Evolutionary conservation across 225 moss, liverwort and hornwort species (phyloP).

Genomic region (Pleurozium schreberi): DNA sequence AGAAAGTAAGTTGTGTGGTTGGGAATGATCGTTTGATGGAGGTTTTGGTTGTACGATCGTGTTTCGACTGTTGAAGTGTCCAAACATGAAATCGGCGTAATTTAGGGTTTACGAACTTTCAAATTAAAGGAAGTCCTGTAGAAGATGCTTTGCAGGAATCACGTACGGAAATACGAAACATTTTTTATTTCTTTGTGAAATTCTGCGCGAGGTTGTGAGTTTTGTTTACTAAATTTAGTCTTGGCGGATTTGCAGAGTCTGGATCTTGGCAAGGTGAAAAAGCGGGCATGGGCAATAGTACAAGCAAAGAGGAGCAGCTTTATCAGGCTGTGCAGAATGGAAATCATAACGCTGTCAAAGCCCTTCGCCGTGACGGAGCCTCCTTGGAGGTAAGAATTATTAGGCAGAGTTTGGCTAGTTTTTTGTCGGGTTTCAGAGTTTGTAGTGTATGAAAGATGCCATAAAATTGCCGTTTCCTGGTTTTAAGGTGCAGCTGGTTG

Average conservation of each 20-base stretch:
- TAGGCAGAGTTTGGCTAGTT: background rate
- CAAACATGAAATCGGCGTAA: background rate
- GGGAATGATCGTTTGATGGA: background rate
- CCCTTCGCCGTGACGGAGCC: constrained; percentile 81
- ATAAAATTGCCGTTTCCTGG: background rate
- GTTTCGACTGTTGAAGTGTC: background rate
- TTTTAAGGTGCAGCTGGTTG: background rate
- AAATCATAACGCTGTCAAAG: constrained; percentile 73
- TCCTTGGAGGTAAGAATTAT: constrained; percentile 67
- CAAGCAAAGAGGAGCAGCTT: constrained; percentile 80
- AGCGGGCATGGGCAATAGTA: constrained; percentile 59
- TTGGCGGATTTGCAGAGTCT: constrained; percentile 4
- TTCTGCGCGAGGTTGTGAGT: background rate
- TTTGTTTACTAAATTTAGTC: background rate
- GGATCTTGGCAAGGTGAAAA: background rate
- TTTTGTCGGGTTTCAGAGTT: background rate
- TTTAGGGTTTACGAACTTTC: background rate
- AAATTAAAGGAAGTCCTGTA: background rate
- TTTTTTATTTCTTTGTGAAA: background rate
- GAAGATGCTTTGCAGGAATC: background rate
- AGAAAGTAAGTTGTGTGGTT: background rate
- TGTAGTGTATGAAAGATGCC: background rate
- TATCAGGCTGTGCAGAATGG: constrained; percentile 75
- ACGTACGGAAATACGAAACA: background rate
- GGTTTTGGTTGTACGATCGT: background rate